Percentiles rank a stretch among this genome's conserved stretches.
phyloP scores from a whole-genome alignment of 192 early-diverging fungal genomes.

The Entrophospora sp. region DNA sequence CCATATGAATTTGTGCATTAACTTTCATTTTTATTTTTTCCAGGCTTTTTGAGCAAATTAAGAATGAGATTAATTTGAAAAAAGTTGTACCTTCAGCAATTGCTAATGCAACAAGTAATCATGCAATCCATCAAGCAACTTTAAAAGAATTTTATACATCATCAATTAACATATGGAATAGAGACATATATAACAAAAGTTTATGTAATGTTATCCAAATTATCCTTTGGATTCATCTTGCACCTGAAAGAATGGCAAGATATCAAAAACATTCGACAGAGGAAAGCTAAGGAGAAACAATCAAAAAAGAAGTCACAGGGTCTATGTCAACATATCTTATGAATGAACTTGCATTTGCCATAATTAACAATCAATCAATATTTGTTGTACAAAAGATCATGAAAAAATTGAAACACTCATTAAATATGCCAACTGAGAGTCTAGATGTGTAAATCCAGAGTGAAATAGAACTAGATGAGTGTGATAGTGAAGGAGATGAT shows the following conservation, averaged over 20 bases:
- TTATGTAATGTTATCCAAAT: neutral
- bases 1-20: no score
- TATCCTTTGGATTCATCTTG: neutral
- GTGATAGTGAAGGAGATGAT: neutral
- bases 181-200: neutral
- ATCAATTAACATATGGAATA: neutral
- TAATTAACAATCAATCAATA: neutral
- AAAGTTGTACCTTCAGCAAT: neutral
- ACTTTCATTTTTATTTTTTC: neutral
- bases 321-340: neutral
- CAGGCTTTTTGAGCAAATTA: neutral
- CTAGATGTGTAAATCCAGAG: neutral
- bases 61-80: slow-evolving; percentile 1
- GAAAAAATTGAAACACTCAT: neutral
- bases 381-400: neutral
- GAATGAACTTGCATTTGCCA: neutral
- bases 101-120: neutral
- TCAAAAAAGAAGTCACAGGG: neutral
- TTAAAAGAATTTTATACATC: neutral
- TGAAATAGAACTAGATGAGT: neutral
- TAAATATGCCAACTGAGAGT: neutral
- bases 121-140: neutral
- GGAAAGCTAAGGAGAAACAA: neutral
- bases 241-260: neutral
- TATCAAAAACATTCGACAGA: neutral